Evolutionary conservation across 768 basidiomycete species (phyloP).

Genomic region (Termitomyces sp.): DNA sequence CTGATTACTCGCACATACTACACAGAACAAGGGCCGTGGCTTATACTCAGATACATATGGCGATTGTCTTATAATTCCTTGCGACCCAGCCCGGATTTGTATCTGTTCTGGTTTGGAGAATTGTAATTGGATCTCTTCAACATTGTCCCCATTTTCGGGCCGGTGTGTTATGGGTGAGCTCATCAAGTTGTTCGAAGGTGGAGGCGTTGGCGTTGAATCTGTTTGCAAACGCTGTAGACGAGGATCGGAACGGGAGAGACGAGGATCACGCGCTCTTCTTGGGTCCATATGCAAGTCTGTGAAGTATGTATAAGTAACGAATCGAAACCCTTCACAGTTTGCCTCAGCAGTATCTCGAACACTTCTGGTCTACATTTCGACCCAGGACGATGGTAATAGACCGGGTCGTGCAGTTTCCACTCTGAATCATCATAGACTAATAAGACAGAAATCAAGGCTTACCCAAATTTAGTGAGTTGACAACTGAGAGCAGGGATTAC

Average conservation of each 20-base stretch:
- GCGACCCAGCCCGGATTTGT: slow-evolving; percentile 1
- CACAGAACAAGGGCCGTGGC: slow-evolving; percentile 83
- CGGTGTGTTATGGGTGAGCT: slow-evolving; percentile 11
- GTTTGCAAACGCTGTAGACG: slow-evolving; percentile 49
- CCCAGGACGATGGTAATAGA: slow-evolving; percentile 37
- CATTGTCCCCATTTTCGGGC: slow-evolving; percentile 20
- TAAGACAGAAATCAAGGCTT: background rate
- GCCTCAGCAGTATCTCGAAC: slow-evolving; percentile 96
- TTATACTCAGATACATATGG: slow-evolving; percentile 37
- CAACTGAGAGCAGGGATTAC: background rate
- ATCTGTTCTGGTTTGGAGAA: background rate
- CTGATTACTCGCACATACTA: slow-evolving; percentile 99
- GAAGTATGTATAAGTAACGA: slow-evolving; percentile 1
- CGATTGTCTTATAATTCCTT: background rate
- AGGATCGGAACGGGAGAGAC: slow-evolving; percentile 66
- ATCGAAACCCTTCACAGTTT: slow-evolving; percentile 8
- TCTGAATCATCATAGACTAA: slow-evolving; percentile 75
- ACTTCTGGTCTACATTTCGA: slow-evolving; percentile 67
- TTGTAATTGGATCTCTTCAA: slow-evolving; percentile 9
- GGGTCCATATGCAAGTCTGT: slow-evolving; percentile 58
- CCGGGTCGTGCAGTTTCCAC: slow-evolving; percentile 84
- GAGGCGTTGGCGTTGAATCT: slow-evolving; percentile 31
- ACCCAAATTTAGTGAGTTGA: background rate
- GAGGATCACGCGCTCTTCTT: slow-evolving; percentile 74
- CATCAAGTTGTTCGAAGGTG: slow-evolving; percentile 16